Base-by-base conservation (phyloP, 768 basidiomycete species). In the Leccinum disarticulatum region DNA sequence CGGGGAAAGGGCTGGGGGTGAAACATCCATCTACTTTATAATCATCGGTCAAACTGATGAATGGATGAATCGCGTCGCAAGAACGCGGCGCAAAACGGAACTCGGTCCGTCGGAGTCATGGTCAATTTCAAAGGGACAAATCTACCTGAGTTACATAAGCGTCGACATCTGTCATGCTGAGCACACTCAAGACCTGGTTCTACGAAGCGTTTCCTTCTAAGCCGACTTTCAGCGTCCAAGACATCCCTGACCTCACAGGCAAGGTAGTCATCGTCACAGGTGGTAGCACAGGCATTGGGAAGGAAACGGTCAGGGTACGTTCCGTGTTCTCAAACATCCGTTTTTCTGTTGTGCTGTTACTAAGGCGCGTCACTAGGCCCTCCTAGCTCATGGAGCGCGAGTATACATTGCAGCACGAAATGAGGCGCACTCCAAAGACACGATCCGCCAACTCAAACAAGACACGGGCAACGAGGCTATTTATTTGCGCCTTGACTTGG, bases 401-500 rank as follows among this genome's bases (percentile, higher is more conserved):
- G 77, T 79, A 25, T 78, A 79, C 63, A 56, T 80, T 8, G 74
- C 73, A 13, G 63, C 70, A 4, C 67, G 77, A 11, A 68, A 64
- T 50, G 55, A 61, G 27, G 28, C 35, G 3, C 70, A 70, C 36
- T 64, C 72, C 1, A 60, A 68, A 15, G 68, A 68, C 1, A 70
- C 76, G 28, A 71, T 78, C 47, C 62, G 61, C 15, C 52, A 70
- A 30, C 64, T 80, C 49, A 68, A 74, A 48, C 11, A 59, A 33
- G 67, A 65, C 22, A 78, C 74, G 0, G 77, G 73, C 8, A 72
- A 70, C 38, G 65, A 71, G 9, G 72, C 70, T 6, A 11, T 73
- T 33, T 75, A 71, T 57, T 66, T 81, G 14, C 63, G 65, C 35
- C 69, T 80, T 19, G 77, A 81, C 54, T 70, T 79, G 14, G 70